Evolutionary conservation across 2,329 filamentous ascomycete genomes (phyloP).

Genomic region (Thelonectria discophora): DNA sequence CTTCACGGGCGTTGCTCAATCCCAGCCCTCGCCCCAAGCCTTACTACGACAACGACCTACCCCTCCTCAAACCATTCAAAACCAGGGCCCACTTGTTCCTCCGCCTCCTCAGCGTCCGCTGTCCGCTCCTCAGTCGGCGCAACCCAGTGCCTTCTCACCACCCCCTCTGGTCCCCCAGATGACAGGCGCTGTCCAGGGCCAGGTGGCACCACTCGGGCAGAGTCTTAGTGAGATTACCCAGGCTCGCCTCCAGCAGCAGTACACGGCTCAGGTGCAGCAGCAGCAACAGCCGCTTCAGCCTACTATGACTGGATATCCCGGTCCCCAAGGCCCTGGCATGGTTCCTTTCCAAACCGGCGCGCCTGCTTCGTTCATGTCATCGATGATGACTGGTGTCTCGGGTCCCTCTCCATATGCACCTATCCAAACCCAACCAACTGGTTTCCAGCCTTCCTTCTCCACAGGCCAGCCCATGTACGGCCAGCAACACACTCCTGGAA

Average conservation of each 20-base stretch:
- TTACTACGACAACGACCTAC: conserved; percentile 72
- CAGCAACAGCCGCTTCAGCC: conserved; percentile 53
- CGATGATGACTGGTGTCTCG: conserved; percentile 59
- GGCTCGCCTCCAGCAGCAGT: conserved; percentile 70
- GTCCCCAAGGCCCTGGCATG: conserved; percentile 49
- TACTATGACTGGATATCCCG: conserved; percentile 48
- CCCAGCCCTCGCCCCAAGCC: conserved; percentile 50
- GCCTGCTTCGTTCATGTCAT: conserved; percentile 54
- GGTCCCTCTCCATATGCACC: conserved; percentile 54
- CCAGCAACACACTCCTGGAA: conserved; percentile 50
- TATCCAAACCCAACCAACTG: conserved; percentile 71
- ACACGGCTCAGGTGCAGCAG: conserved; percentile 57
- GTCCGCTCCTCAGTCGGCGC: conserved; percentile 85
- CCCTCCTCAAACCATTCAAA: conserved; percentile 70
- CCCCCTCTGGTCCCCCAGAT: conserved; percentile 84
- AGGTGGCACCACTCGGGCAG: conserved; percentile 77
- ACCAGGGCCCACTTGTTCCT: conserved; percentile 73
- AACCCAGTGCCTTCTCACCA: conserved; percentile 75
- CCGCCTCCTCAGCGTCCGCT: conserved; percentile 80
- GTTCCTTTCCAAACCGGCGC: conserved; percentile 50
- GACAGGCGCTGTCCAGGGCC: conserved; percentile 73
- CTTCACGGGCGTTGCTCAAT: conserved; percentile 58
- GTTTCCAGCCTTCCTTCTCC: conserved; percentile 60
- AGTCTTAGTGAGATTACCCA: conserved; percentile 78
- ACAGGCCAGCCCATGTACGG: conserved; percentile 61